Evolutionary conservation across 2,329 filamentous ascomycete species (phyloP).

Genomic region (Aspergillus sp.): DNA sequence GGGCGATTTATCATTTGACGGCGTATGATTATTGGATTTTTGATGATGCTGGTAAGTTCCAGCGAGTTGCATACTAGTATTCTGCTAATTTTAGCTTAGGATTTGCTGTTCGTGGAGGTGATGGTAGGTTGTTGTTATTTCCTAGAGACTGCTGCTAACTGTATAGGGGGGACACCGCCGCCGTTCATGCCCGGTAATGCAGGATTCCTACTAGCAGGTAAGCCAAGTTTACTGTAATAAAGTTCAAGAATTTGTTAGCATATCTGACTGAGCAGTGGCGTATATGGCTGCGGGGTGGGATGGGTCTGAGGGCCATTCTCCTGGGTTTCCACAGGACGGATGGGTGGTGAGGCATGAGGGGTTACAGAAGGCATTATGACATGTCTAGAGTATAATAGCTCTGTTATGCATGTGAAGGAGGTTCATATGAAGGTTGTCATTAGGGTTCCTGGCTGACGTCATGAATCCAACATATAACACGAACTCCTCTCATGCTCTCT

Average conservation of each 20-base stretch:
- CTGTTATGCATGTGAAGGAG: too few relatives aligned
- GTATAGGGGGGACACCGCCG: slow-evolving; percentile 11
- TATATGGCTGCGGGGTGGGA: slow-evolving; percentile 18
- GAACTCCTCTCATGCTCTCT: too few relatives aligned
- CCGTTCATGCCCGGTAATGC: slow-evolving; percentile 20
- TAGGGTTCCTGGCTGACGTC: too few relatives aligned
- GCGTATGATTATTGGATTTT: slow-evolving; percentile 17
- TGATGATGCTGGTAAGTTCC: slow-evolving; percentile 13
- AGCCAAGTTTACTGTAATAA: not conserved
- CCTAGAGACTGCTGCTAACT: not conserved
- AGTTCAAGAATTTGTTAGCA: not conserved
- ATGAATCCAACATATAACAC: too few relatives aligned
- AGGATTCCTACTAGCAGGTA: slow-evolving; percentile 14
- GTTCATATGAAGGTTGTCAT: too few relatives aligned
- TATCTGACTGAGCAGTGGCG: slow-evolving; percentile 4
- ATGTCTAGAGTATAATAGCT: too few relatives aligned
- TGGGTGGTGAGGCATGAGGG: slow-evolving; percentile 16
- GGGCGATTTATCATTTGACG: slow-evolving; percentile 13
- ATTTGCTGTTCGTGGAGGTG: slow-evolving; percentile 15
- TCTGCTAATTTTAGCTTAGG: slow-evolving; percentile 1
- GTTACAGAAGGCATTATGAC: slow-evolving; percentile 6
- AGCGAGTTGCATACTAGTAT: fast-evolving
- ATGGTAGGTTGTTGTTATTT: not conserved
- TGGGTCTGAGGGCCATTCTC: slow-evolving; percentile 10
- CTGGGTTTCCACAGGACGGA: slow-evolving; percentile 14